Evolutionary conservation across 305 asterid genomes (phyloP).

Genomic region (Nicotiana rustica): DNA sequence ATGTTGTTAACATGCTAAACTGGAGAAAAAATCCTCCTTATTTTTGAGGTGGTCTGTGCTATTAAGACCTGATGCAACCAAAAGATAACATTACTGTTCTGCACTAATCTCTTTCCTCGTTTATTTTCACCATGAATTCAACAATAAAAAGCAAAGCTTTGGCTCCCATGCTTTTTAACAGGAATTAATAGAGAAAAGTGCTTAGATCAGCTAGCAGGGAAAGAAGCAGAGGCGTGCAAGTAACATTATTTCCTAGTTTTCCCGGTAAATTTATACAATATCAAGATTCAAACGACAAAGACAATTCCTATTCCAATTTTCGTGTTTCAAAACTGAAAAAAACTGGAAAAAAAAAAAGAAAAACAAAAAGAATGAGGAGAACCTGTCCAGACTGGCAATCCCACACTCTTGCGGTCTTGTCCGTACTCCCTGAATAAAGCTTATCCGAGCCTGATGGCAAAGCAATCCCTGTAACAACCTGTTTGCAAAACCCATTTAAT

Average conservation of each 20-base stretch:
- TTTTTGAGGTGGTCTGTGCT: not conserved
- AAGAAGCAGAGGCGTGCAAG: not conserved
- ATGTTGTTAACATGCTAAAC: not conserved
- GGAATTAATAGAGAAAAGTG: not conserved
- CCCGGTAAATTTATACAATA: not conserved
- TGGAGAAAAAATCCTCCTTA: not conserved
- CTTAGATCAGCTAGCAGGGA: not conserved
- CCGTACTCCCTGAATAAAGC: slow-evolving; percentile 92
- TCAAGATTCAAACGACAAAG: slow-evolving; percentile 16
- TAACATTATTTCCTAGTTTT: not conserved
- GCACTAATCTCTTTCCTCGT: not conserved
- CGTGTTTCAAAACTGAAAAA: not conserved
- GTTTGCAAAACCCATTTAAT: slow-evolving; percentile 39
- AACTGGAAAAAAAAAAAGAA: too few relatives aligned
- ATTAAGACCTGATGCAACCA: slow-evolving; percentile 9
- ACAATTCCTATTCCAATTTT: slow-evolving; percentile 8
- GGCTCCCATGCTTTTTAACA: too few relatives aligned
- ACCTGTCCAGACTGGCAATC: slow-evolving; percentile 99
- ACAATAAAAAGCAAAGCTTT: not conserved
- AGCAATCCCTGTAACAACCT: slow-evolving; percentile 93
- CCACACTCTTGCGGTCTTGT: slow-evolving; percentile 90
- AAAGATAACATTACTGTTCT: slow-evolving; percentile 2
- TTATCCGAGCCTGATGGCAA: slow-evolving; percentile 88
- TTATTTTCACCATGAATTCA: not conserved
- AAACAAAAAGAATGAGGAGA: slow-evolving; percentile 28